phyloP scores from a whole-genome alignment of 305 asterid species.

The Andrographis paniculata region DNA sequence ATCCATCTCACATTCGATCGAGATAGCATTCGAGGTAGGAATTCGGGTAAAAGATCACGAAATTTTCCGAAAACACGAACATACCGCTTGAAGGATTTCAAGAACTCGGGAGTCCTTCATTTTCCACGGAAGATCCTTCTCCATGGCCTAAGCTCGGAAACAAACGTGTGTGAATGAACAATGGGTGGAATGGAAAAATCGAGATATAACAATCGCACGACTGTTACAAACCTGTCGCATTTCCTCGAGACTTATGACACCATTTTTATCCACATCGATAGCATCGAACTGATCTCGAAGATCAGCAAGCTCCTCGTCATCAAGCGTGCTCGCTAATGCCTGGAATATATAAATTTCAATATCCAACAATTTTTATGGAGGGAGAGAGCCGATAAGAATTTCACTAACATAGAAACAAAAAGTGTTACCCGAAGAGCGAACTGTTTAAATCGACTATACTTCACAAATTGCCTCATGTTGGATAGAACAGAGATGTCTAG shows the following conservation, averaged over 20 bases:
- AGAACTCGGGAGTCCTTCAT: slow-evolving; percentile 86
- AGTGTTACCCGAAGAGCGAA: slow-evolving; percentile 93
- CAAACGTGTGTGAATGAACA: no score
- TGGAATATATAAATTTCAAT: slow-evolving; percentile 19
- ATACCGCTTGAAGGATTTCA: slow-evolving; percentile 96
- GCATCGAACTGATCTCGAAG: slow-evolving; percentile 92
- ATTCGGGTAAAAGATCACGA: background rate
- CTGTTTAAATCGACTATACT: slow-evolving; percentile 81
- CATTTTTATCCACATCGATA: slow-evolving; percentile 90
- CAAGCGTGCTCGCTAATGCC: slow-evolving; percentile 97
- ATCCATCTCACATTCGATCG: slow-evolving; percentile 1
- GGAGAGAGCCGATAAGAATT: slow-evolving; percentile 5
- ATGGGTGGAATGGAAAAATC: no score
- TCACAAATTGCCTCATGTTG: slow-evolving; percentile 93
- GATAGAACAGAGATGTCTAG: slow-evolving; percentile 85
- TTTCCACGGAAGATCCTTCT: slow-evolving; percentile 96
- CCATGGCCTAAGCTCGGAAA: slow-evolving; percentile 60
- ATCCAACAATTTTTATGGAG: background rate
- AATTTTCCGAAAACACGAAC: slow-evolving; percentile 15
- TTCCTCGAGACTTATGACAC: slow-evolving; percentile 92
- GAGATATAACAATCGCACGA: no score
- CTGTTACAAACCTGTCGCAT: slow-evolving; percentile 68
- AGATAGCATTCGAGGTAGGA: no score
- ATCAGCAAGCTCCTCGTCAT: slow-evolving; percentile 81
- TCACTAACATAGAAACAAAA: slow-evolving; percentile 11